phyloP scores from a whole-genome alignment of 148 eudicot species.

The Rhododendron molle region DNA sequence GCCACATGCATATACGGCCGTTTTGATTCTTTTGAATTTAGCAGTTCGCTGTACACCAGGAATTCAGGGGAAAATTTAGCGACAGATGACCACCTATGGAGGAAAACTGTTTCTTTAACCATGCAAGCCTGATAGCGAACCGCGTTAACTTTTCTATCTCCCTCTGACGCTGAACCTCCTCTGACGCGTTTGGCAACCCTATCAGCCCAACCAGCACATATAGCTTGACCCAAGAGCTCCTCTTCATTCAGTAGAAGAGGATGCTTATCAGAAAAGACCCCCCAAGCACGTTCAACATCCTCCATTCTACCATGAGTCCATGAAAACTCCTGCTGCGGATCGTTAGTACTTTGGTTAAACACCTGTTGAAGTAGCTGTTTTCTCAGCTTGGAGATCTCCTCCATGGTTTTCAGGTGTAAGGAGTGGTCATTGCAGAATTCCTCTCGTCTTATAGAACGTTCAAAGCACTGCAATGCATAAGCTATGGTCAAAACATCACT shows the following conservation, averaged over 20 bases:
- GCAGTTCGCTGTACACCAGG: slow-evolving; percentile 71
- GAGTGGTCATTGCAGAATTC: slow-evolving; percentile 57
- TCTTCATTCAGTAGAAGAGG: slow-evolving; percentile 56
- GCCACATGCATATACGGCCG: slow-evolving; percentile 76
- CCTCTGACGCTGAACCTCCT: slow-evolving; percentile 30
- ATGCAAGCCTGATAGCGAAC: slow-evolving; percentile 59
- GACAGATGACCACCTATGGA: slow-evolving; percentile 66
- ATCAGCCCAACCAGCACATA: slow-evolving; percentile 97
- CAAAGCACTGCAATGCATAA: slow-evolving; percentile 78
- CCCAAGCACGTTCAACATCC: slow-evolving; percentile 76
- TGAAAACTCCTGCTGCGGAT: slow-evolving; percentile 37
- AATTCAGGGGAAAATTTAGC: slow-evolving; percentile 63
- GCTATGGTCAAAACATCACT: slow-evolving; percentile 85
- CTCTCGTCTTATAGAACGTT: slow-evolving; percentile 36
- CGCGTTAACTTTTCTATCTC: slow-evolving; percentile 53
- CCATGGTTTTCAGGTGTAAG: slow-evolving; percentile 67
- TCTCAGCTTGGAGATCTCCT: slow-evolving; percentile 83
- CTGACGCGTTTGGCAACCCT: slow-evolving; percentile 71
- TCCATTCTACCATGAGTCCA: slow-evolving; percentile 57
- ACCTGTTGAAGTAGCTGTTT: slow-evolving; percentile 70
- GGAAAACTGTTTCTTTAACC: slow-evolving; percentile 60
- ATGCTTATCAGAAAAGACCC: slow-evolving; percentile 30
- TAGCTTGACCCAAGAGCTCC: slow-evolving; percentile 72
- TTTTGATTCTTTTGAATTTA: slow-evolving; percentile 26
- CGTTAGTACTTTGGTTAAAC: slow-evolving; percentile 36